phyloP scores from a whole-genome alignment of 495 filamentous ascomycete species.

The Aspergillus indologenus region DNA sequence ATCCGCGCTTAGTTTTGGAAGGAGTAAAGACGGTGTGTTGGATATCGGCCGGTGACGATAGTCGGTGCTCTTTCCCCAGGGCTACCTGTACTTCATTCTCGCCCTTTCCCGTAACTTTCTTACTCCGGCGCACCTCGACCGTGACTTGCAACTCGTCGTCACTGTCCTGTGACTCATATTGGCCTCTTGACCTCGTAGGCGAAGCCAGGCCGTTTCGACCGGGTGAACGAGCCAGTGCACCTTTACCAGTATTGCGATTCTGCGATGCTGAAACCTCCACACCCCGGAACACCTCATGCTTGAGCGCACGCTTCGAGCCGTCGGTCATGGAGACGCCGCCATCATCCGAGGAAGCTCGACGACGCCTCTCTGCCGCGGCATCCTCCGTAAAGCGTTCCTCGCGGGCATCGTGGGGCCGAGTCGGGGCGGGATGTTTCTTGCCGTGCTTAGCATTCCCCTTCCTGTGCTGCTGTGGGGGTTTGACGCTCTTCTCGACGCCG shows the following conservation, averaged over 20 bases:
- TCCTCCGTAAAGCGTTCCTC: constrained; percentile 28
- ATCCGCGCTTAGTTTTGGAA: constrained; percentile 11
- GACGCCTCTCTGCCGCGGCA: constrained; percentile 30
- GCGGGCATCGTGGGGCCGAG: constrained; percentile 12
- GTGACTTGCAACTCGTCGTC: constrained; percentile 46
- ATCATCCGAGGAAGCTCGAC: constrained; percentile 1
- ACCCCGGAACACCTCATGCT: constrained; percentile 7
- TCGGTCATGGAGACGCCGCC: background rate
- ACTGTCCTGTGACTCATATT: constrained; percentile 31
- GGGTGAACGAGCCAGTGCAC: background rate
- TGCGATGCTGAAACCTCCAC: constrained; percentile 18
- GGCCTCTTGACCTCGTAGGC: background rate
- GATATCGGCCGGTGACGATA: constrained; percentile 34
- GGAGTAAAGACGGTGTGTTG: constrained; percentile 25
- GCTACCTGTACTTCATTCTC: background rate
- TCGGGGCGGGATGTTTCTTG: constrained; percentile 1
- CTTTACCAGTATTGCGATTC: too few species aligned
- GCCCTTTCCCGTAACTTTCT: background rate
- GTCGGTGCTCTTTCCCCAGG: constrained; percentile 10
- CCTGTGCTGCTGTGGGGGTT: constrained; percentile 5
- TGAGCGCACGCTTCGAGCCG: background rate
- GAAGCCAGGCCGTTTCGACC: background rate
- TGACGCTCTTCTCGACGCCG: constrained; percentile 21
- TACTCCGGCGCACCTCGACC: constrained; percentile 26
- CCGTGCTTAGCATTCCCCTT: constrained; percentile 5